Evolutionary conservation across 805 yeast genomes (phyloP), one percentile per base, ranked within the genome.

Genomic region (Suhomyces xylopsoci): DNA sequence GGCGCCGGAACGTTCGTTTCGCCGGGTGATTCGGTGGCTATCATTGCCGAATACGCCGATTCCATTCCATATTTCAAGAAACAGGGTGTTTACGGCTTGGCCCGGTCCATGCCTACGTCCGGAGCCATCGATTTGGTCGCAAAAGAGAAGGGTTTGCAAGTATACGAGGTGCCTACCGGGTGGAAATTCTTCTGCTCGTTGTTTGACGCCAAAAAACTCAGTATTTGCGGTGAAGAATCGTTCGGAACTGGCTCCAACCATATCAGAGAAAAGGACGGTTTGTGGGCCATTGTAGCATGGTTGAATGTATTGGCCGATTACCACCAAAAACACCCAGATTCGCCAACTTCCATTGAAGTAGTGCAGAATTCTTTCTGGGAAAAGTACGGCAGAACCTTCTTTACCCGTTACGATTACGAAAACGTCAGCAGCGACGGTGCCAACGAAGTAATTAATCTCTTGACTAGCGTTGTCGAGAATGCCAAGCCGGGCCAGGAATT

Each of bases 261-360:
- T 67, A 88, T 94, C 59, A 87, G 99, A 69, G 99, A 93, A 71
- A 93, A 93, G 71, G 99, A 93, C 73, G 99, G 99, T 55, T 73
- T 93, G 55, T 93, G 99, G 99, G 98, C 98, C 36, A 83, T 93
- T 64, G 82, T 90, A 56, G 98, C 98, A 5, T 93, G 99, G 99
- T 81, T 94, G 66, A 94, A 94, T 65, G 90, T 93, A 51, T 80
- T 93, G 64, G 98, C 97, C 22, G 90, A 86, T 45, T 91, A 87
- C 68, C 83, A 84, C 63, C 60, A 70, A 56, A 76, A 80, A 62
- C 78, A 85, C 64, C 87, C 90, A 48, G 76, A 75, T 34, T 70
- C 77, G 45, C 64, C 65, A 53, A 86, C 88, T 22, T 81, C 94
- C 26, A 90, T 93, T 62, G 82, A 83, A 59, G 80, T 82, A 41